Evolutionary conservation across 2,329 filamentous ascomycete genomes (phyloP), one percentile per base, ranked within the genome.

Genomic region (Clarireedia hainanense): DNA sequence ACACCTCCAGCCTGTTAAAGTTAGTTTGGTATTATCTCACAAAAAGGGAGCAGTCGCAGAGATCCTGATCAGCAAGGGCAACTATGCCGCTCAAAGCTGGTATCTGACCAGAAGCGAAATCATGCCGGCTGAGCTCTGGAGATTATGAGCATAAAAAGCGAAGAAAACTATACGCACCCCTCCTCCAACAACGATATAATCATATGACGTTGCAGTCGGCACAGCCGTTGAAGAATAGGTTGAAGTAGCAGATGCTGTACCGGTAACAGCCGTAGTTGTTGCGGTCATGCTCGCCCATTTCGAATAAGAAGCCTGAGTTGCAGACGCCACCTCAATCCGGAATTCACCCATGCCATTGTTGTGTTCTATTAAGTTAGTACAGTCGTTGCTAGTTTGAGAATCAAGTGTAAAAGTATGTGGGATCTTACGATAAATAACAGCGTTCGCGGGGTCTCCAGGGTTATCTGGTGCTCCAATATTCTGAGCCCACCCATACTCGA

Each of bases 401-500:
- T 23, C 23, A 23, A 47, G 24, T 42, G 15, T 27, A 9, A 12
- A 47, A 30, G 1, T 14, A 27, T 23, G 6, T 26, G 15, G 26
- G 7, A 17, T 45, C 52, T 55, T 55, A 55, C 52, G 55, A 24
- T 47, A 51, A 20, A 57, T 43, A 15, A 57, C 55, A 17, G 55
- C 55, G 30, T 57, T 52, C 6, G 43, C 43, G 45, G 76, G 66
- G 53, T 76, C 74, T 1, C 67, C 63, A 1, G 75, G 75, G 26
- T 73, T 71, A 1, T 65, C 67, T 26, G 73, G 58, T 12, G 67
- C 55, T 12, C 69, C 67, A 34, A 66, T 65, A 40, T 78, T 73
- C 60, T 81, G 76, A 6, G 79, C 80, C 73, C 80, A 84, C 6
- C 81, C 82, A 17, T 85, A 68, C 26, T 81, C 68, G 14, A 79